Base-by-base conservation (phyloP, 129 eudicot genomes). In the Smallanthus sonchifolius region DNA sequence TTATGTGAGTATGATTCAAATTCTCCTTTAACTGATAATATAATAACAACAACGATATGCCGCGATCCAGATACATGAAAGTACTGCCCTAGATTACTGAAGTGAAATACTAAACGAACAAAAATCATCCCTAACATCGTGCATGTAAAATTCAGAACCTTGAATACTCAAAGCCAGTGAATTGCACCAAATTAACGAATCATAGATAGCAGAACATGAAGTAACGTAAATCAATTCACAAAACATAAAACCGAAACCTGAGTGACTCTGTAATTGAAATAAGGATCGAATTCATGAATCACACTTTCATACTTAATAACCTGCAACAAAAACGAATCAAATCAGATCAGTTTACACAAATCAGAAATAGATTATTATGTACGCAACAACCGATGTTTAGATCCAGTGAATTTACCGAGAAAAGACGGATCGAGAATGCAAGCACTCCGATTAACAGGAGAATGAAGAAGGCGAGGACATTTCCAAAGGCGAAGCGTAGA, bases 281-380 rank as follows among this genome's bases (percentile, higher is more conserved):
- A 94, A 36, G 99, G 97, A 91, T 94, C 99, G 65, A 94, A 94
- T 79, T 94, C 99, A 66, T 94, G 99, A 86, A 94, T 94, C 10
- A 94, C 99, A 80, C 99, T 94, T 81, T 94, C 99, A 63, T 94
- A 94, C 84, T 94, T 94, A 32, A 94, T 94, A 56, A 94, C 97
- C 99, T 94, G 96, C 79, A 75, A 74, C 76, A 42, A 5, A 40
- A 65, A 65, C 62, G 43, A 0, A 39, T 7, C 16, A 30, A 54
- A 42, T 52, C 51, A 72, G 38, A 72, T 72, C 55, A 72, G 67
- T 51, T 2, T 0, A 72, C 14, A 61, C 4, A 61, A 35, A 34
- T 65, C 47, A 43, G 3, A 42, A 30, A 37, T 8, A 28, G 5
- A 35, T 42, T 2, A 65, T 7, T 60, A 62, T 10, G 40, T 2